phyloP scores from a whole-genome alignment of 2,329 filamentous ascomycete species.

The Aspergillus unguis region DNA sequence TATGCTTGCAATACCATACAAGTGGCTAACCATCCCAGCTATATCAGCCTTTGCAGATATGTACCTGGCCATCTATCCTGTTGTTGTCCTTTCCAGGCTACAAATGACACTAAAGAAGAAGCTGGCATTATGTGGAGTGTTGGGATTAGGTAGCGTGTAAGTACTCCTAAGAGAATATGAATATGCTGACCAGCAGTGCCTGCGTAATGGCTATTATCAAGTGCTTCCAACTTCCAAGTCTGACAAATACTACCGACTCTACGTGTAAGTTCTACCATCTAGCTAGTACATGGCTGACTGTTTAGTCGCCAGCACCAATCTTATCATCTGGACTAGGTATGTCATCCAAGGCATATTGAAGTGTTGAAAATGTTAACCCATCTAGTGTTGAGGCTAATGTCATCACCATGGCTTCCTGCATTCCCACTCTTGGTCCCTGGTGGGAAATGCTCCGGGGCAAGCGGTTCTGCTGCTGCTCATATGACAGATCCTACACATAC shows the following conservation, averaged over 20 bases:
- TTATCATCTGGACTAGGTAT: slow-evolving; percentile 48
- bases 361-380: background rate
- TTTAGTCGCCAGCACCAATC: slow-evolving; percentile 39
- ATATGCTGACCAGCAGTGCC: slow-evolving; percentile 23
- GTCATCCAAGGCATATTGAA: background rate
- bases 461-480: slow-evolving; percentile 9
- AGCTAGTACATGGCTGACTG: background rate
- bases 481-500: slow-evolving; percentile 10
- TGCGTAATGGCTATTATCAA: slow-evolving; percentile 34
- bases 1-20: too few species aligned
- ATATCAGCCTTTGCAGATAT: slow-evolving; percentile 34
- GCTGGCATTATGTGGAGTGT: slow-evolving; percentile 24
- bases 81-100: slow-evolving; percentile 28
- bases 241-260: slow-evolving; percentile 28
- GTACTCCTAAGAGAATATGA: slow-evolving; percentile 1
- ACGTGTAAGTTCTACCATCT: slow-evolving; percentile 22
- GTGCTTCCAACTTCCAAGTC: slow-evolving; percentile 27
- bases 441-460: slow-evolving; percentile 25
- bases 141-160: slow-evolving; percentile 31
- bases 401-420: slow-evolving; percentile 35
- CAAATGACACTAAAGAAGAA: slow-evolving; percentile 33
- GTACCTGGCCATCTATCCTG: slow-evolving; percentile 33
- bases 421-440: slow-evolving; percentile 33
- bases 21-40: slow-evolving; percentile 13
- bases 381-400: slow-evolving; percentile 32